phyloP scores from a whole-genome alignment of 768 basidiomycete species.

The Coprinopsis strossmayeri region DNA sequence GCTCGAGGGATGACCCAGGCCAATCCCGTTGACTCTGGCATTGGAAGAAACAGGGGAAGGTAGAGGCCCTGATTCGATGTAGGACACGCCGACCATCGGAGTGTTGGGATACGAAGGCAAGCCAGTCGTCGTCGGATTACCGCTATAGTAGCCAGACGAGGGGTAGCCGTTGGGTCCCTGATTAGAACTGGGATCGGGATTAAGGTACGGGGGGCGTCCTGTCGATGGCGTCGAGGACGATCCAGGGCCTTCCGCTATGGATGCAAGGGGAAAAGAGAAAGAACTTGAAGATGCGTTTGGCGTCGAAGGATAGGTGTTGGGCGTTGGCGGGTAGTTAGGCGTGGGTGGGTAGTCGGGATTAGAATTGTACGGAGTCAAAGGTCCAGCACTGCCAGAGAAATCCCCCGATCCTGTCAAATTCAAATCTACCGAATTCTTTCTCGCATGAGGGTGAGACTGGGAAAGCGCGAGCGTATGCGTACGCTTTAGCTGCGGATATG shows the following conservation, averaged over 20 bases:
- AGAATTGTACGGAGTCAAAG: too few relatives aligned
- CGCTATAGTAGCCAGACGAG: too few relatives aligned
- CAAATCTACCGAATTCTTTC: slow-evolving; percentile 68
- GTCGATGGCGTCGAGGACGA: too few relatives aligned
- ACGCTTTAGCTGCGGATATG: slow-evolving; percentile 26
- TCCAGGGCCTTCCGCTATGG: slow-evolving; percentile 25
- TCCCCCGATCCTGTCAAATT: too few relatives aligned
- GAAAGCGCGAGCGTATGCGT: slow-evolving; percentile 45
- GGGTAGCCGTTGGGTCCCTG: too few relatives aligned
- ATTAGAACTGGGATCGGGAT: too few relatives aligned
- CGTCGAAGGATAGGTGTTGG: slow-evolving; percentile 25
- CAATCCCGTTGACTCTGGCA: slow-evolving; percentile 19
- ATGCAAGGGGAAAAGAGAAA: slow-evolving; percentile 27
- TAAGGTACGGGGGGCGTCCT: too few relatives aligned
- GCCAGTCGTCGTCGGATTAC: slow-evolving; percentile 8
- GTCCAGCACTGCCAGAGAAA: too few relatives aligned
- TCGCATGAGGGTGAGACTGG: slow-evolving; percentile 67
- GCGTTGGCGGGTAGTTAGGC: too few relatives aligned
- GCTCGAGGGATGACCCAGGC: slow-evolving; percentile 40
- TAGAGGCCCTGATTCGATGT: slow-evolving; percentile 24
- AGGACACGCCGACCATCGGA: slow-evolving; percentile 21
- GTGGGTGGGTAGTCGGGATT: too few relatives aligned
- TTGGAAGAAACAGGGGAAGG: slow-evolving; percentile 13
- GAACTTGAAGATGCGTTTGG: slow-evolving; percentile 10
- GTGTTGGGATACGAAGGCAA: slow-evolving; percentile 19